These are phyloP conservation scores for Ogataea nitratoaversa DNA, from an alignment of 805 yeast genomes.

Conservation along the genomic window DNA sequence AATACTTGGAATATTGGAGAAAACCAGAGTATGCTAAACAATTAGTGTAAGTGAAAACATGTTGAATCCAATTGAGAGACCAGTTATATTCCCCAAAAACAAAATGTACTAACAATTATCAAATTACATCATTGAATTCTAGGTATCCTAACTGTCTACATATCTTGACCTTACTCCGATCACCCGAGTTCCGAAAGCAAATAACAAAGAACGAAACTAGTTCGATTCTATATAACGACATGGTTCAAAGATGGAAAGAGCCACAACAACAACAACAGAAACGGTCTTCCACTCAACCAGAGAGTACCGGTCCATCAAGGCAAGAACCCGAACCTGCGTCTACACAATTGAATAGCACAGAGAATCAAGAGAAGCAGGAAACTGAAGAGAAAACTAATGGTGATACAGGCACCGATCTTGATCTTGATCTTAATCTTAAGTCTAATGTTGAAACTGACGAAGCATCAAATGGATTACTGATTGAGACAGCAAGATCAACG, in stretches of 20 bases:
- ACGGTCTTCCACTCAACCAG: no score
- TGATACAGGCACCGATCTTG: no score
- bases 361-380: background rate
- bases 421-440: no score
- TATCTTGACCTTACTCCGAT: constrained; percentile 60
- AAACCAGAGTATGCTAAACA: constrained; percentile 63
- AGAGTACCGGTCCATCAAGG: no score
- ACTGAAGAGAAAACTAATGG: no score
- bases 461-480: no score
- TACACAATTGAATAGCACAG: no score
- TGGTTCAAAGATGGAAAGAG: constrained; percentile 68
- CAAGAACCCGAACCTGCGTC: no score
- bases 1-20: constrained; percentile 85
- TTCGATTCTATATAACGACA: constrained; percentile 62
- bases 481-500: background rate
- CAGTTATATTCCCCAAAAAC: background rate
- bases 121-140: constrained; percentile 6
- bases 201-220: constrained; percentile 55
- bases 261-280: constrained; percentile 3
- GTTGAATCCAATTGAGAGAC: background rate
- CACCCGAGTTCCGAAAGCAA: constrained; percentile 48
- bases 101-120: background rate
- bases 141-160: constrained; percentile 85
- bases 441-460: no score
- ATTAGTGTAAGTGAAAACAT: constrained; percentile 44